Conservation (phyloP, 768 basidiomycete species). For the Kwoniella bestiolae region DNA sequence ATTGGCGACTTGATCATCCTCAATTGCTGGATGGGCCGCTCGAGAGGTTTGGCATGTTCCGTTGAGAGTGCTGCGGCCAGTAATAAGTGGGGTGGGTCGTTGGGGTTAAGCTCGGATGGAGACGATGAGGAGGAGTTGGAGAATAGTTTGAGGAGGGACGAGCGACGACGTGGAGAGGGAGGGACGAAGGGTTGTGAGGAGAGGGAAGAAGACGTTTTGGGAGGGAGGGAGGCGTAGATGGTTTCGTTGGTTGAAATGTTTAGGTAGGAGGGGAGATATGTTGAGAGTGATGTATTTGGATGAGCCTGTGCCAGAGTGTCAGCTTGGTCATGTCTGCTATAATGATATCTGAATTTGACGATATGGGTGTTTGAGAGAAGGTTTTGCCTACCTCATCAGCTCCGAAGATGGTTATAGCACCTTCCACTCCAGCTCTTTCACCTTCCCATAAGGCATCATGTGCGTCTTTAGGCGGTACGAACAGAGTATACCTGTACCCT, state of each 20-base stretch:
- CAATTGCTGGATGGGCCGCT: constrained; percentile 71
- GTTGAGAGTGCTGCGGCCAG: constrained; percentile 59
- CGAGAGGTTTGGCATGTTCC: constrained; percentile 64
- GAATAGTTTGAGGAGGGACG: constrained; percentile 64
- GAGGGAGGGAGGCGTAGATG: constrained; percentile 61
- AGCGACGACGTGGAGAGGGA: constrained; percentile 61
- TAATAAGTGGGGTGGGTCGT: constrained; percentile 53
- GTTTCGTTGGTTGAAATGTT: constrained; percentile 44
- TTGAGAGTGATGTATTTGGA: constrained; percentile 47
- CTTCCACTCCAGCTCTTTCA: constrained; percentile 71
- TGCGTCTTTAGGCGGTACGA: constrained; percentile 73
- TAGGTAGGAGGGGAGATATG: constrained; percentile 66
- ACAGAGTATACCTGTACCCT: constrained; percentile 86
- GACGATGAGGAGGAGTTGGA: constrained; percentile 35
- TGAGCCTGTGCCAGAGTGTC: constrained; percentile 21
- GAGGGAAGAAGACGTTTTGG: constrained; percentile 50
- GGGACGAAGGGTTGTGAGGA: constrained; percentile 49
- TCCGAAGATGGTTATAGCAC: constrained; percentile 70
- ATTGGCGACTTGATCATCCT: constrained; percentile 76
- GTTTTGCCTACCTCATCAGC: constrained; percentile 67
- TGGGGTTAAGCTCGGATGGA: constrained; percentile 8
- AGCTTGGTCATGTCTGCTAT: no score
- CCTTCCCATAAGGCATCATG: constrained; percentile 92
- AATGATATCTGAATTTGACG: no score
- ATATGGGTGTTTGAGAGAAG: background rate